Evolutionary conservation across 805 yeast genomes (phyloP), one percentile per base, ranked within the genome.

Genomic region (Yarrowia yakushimensis): DNA sequence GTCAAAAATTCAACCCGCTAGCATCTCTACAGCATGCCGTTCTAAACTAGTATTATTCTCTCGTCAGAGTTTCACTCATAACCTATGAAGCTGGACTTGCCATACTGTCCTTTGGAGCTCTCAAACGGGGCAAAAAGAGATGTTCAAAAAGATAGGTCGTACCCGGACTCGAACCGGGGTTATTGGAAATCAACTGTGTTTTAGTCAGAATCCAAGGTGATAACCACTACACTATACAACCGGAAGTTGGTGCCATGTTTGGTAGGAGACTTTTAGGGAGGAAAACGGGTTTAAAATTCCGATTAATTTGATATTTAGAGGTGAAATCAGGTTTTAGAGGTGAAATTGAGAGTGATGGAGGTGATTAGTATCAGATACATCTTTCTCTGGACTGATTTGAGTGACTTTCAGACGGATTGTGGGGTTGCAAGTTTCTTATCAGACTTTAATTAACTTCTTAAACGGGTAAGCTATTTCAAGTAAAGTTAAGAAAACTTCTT

Each of bases 101-200:
- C 43, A 22, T 18, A 39, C 7, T 18, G 20, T n/a, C 7, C 17
- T 13, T 17, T 13, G 13, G 36, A 4, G n/a, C 36, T 13, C 17
- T 31, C 17, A 13, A 13, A 31, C 12, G 36, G 36, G 13, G 6
- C 15, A 37, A n/a, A 42, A 42, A 17, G n/a, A 12, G 10, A 28
- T 5, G 25, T 2, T 3, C 22, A 46, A 46, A 46, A 28, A 30
- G 20, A 18, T 2, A 46, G 54, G 54, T 46, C 54, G 39, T 46
- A 46, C 54, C 54, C 54, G 54, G 54, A 46, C 37, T 46, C 54
- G 54, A 46, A 46, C 54, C 54, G 54, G 54, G 54, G 54, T 46
- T 46, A 46, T 28, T 46, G 54, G 54, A 46, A 46, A 13, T 12
- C 34, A 17, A 27, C 36, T 30, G 37, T 3, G 23, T 2, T 11